Conservation (phyloP, 257 asterid genomes). For the Buddleja alternifolia region DNA sequence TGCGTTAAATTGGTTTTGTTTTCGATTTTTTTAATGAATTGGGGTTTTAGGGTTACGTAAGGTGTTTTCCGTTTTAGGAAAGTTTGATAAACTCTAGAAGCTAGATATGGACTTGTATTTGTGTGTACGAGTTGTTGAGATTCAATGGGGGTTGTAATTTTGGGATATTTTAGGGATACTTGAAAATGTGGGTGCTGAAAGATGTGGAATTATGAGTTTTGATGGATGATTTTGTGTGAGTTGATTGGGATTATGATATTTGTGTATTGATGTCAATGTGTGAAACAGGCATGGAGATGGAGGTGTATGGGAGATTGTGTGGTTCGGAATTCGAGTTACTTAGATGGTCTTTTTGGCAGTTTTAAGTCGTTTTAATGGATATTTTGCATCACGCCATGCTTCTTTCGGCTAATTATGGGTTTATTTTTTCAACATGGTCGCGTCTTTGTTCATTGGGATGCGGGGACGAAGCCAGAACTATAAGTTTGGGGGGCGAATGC, state of each 20-base stretch:
- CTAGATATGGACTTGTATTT: constrained; percentile 9
- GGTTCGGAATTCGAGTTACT: neutral
- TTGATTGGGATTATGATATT: neutral
- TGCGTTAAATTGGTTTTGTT: neutral
- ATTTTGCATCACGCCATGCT: neutral
- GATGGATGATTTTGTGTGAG: neutral
- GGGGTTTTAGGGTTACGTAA: constrained; percentile 16
- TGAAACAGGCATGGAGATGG: neutral
- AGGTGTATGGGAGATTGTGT: constrained; percentile 7
- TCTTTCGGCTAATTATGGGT: too few relatives aligned
- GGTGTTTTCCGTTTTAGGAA: neutral
- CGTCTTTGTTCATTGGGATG: too few relatives aligned
- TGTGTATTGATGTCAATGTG: neutral
- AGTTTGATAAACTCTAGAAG: constrained; percentile 2
- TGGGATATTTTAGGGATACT: neutral
- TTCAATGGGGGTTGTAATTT: constrained; percentile 4
- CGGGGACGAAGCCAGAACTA: too few relatives aligned
- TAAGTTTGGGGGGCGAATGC: too few relatives aligned
- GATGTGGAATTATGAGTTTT: neutral
- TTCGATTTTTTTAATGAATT: neutral
- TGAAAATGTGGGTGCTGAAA: constrained; percentile 14
- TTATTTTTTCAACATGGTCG: too few relatives aligned
- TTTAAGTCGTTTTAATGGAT: neutral
- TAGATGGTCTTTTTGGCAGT: constrained; percentile 2
- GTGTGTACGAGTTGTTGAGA: neutral